These are phyloP conservation scores for Wickerhamiella siamensis DNA, from an alignment of 805 yeast species.

Conservation along the genomic window DNA sequence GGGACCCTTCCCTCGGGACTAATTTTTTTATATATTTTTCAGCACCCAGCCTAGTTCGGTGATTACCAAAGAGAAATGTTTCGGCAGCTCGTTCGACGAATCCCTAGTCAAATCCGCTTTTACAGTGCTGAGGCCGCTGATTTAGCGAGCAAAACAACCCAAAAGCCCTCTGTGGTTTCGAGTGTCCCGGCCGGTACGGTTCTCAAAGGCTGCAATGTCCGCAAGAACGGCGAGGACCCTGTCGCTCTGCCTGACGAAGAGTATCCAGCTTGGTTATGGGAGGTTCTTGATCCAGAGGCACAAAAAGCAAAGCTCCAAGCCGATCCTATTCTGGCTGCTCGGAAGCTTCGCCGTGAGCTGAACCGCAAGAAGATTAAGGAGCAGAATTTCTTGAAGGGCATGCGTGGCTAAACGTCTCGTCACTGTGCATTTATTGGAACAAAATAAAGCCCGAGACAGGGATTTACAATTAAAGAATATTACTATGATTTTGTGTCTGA, in stretches of 20 bases:
- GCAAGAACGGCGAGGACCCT: slow-evolving; percentile 73
- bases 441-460: neutral
- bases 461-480: neutral
- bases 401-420: slow-evolving; percentile 24
- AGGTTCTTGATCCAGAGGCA: slow-evolving; percentile 52
- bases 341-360: slow-evolving; percentile 51
- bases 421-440: no score
- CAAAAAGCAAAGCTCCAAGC: slow-evolving; percentile 41
- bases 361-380: slow-evolving; percentile 60
- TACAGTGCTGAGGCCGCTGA: slow-evolving; percentile 12
- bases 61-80: neutral
- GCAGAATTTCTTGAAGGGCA: slow-evolving; percentile 59
- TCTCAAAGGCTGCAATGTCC: slow-evolving; percentile 59
- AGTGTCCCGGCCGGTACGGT: slow-evolving; percentile 31
- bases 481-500: no score
- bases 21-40: no score
- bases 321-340: slow-evolving; percentile 52
- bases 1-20: no score
- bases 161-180: slow-evolving; percentile 29
- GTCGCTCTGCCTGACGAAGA: slow-evolving; percentile 77
- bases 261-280: slow-evolving; percentile 95
- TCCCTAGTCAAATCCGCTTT: slow-evolving; percentile 3
- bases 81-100: neutral
- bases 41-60: neutral
- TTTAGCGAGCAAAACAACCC: slow-evolving; percentile 4